Conservation (phyloP, 2,329 filamentous ascomycete species). For the Aspergillus floridensis region DNA sequence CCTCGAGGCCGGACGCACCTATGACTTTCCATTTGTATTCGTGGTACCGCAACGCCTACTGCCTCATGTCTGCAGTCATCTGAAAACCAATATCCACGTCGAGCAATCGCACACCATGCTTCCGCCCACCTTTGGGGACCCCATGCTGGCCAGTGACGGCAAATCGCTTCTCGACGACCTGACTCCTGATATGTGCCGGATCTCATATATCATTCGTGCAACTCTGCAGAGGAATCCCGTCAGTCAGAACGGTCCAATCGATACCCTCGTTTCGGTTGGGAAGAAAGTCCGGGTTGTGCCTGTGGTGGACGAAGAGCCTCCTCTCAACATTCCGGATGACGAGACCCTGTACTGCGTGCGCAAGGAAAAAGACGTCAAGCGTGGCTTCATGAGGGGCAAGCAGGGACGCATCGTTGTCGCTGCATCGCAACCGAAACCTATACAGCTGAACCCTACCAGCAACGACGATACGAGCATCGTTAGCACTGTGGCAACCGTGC, state of each 20-base stretch:
- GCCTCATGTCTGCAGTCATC: conserved; percentile 58
- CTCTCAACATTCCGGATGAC: conserved; percentile 50
- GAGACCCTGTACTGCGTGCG: conserved; percentile 52
- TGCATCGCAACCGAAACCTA: conserved; percentile 56
- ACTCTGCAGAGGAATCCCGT: conserved; percentile 33
- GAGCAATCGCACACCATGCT: conserved; percentile 56
- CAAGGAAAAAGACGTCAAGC: conserved; percentile 59
- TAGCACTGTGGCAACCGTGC: conserved; percentile 55
- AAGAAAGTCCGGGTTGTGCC: conserved; percentile 62
- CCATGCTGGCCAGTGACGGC: conserved; percentile 51
- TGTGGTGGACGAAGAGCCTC: conserved; percentile 58
- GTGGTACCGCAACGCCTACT: conserved; percentile 61
- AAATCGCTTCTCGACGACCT: conserved; percentile 58
- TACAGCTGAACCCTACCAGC: conserved; percentile 49
- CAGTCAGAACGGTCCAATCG: conserved; percentile 19
- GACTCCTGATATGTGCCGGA: conserved; percentile 60
- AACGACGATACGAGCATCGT: conserved; percentile 40
- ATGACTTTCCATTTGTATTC: conserved; percentile 63
- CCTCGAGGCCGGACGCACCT: conserved; percentile 54
- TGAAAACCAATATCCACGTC: conserved; percentile 50
- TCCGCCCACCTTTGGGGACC: conserved; percentile 62
- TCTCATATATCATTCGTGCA: conserved; percentile 56
- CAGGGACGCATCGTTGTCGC: conserved; percentile 58
- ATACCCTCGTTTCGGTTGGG: conserved; percentile 49
- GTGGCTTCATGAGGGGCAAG: conserved; percentile 58